Evolutionary conservation across 306 rosid species (phyloP).

Genomic region (Citrullus mucosospermus): DNA sequence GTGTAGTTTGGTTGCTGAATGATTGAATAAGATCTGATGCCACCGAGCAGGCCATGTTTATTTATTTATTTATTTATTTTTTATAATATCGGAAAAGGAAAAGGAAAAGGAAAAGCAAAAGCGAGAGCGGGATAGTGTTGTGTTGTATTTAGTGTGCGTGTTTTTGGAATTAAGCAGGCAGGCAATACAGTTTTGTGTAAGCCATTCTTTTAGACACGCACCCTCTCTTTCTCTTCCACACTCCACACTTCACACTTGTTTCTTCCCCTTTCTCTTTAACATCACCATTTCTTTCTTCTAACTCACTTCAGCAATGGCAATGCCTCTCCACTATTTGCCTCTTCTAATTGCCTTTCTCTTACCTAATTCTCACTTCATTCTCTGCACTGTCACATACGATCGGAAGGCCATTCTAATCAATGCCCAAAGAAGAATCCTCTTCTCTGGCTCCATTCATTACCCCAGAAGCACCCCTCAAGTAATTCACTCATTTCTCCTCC

Average conservation of each 20-base stretch:
- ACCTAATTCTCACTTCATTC: slow-evolving; percentile 21
- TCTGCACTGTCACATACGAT: slow-evolving; percentile 64
- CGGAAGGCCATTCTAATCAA: slow-evolving; percentile 71
- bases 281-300: neutral
- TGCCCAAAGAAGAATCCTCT: slow-evolving; percentile 77
- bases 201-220: neutral
- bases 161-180: neutral
- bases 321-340: neutral
- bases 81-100: no score
- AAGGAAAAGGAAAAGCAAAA: no score
- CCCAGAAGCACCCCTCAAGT: slow-evolving; percentile 98
- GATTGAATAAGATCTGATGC: no score
- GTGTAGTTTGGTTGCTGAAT: no score
- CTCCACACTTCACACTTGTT: neutral
- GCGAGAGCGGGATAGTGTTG: no score
- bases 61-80: no score
- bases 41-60: no score
- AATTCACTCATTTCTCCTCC: neutral
- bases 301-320: neutral
- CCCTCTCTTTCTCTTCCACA: neutral
- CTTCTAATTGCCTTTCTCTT: neutral
- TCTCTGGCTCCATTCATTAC: slow-evolving; percentile 95
- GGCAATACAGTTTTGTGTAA: neutral
- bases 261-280: neutral
- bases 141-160: neutral